Evolutionary conservation across 176 grass and related monocot genomes (phyloP).

Genomic region (Urochloa ruziziensis): DNA sequence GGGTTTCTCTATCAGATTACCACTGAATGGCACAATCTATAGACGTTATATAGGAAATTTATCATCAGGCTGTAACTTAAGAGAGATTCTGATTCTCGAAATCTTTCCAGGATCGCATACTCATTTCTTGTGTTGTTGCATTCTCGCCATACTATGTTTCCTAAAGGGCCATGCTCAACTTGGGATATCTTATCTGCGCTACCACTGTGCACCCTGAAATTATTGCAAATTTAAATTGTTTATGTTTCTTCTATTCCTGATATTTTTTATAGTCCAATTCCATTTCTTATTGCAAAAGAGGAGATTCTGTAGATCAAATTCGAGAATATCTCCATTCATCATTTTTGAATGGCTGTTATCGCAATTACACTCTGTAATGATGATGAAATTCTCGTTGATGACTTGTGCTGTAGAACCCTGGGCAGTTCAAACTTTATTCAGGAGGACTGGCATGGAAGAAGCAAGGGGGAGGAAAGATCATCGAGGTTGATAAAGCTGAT

Average conservation of each 20-base stretch:
- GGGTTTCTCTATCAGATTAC: background rate
- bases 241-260: background rate
- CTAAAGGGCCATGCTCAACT: background rate
- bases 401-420: constrained; percentile 57
- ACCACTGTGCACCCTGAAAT: background rate
- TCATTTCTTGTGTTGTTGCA: background rate
- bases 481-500: constrained; percentile 71
- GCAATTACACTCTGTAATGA: background rate
- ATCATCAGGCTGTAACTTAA: background rate
- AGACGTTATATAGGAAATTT: background rate
- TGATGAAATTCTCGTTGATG: constrained; percentile 32
- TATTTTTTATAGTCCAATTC: background rate
- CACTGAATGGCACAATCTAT: background rate
- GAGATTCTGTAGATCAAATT: background rate
- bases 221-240: background rate
- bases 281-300: constrained; percentile 1
- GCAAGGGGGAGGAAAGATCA: constrained; percentile 79
- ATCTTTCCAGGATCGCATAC: background rate
- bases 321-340: background rate
- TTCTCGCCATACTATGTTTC: background rate
- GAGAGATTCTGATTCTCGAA: background rate
- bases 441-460: constrained; percentile 81
- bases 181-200: background rate
- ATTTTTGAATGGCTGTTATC: constrained; percentile 7
- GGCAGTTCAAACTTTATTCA: constrained; percentile 70